Evolutionary conservation across 1,284 basidiomycete species (phyloP).

Genomic region (Cutaneotrichosporon spelunceum): DNA sequence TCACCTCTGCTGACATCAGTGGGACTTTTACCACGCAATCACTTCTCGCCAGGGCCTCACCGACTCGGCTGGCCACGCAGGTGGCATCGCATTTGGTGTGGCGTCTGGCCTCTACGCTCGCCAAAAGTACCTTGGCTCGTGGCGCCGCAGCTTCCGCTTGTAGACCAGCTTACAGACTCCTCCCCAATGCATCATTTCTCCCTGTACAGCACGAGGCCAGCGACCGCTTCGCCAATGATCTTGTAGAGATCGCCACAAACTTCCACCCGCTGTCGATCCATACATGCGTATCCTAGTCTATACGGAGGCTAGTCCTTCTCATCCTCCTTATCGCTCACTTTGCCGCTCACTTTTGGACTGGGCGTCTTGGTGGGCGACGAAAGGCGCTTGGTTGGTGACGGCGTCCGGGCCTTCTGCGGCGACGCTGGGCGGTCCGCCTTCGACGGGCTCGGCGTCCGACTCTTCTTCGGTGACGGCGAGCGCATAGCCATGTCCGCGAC

Average conservation of each 20-base stretch:
- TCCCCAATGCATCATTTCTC: background rate
- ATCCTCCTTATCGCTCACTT: background rate
- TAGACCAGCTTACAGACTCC: background rate
- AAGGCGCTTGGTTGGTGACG: background rate
- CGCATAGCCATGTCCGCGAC: background rate
- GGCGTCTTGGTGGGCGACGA: background rate
- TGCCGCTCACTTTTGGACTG: background rate
- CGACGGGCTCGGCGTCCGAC: background rate
- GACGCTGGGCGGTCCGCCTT: background rate
- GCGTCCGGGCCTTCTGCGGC: background rate
- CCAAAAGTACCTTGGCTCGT: constrained; percentile 10
- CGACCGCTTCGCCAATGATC: background rate
- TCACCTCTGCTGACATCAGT: constrained; percentile 21
- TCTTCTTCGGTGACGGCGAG: constrained; percentile 1
- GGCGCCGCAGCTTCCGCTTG: background rate
- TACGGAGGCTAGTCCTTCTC: constrained; percentile 8
- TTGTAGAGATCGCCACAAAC: background rate
- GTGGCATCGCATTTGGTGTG: constrained; percentile 68
- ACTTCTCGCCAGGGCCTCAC: constrained; percentile 33
- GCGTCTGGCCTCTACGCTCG: constrained; percentile 55
- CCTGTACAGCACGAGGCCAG: background rate
- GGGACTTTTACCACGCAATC: constrained; percentile 32
- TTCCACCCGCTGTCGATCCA: background rate
- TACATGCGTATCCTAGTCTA: constrained; percentile 9
- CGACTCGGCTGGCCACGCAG: constrained; percentile 75